Evolutionary conservation across 148 eudicot genomes (phyloP), one percentile per base, ranked within the genome.

Genomic region (Beta vulgaris): DNA sequence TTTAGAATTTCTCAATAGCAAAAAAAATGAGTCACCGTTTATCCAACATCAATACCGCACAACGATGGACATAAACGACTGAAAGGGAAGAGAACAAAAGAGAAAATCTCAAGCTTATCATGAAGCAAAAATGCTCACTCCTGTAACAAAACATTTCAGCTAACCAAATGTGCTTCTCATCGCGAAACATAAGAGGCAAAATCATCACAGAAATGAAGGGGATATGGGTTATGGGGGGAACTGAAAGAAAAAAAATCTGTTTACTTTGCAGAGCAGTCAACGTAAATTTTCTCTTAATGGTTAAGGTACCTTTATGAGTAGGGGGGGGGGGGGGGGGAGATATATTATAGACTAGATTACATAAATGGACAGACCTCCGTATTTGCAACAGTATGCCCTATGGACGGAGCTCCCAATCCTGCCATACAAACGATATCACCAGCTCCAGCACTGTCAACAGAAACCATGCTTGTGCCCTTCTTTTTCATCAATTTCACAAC

Each of bases 351-450:
- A 65, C 16, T 23, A 65, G 12, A 25, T 23, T 37, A 31, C 49
- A 40, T 36, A 43, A 71, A 75, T 25, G 44, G 32, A 72, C 71
- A 62, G 51, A 95, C 99, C 97, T 91, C 92, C 12, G 85, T 85
- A 78, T 63, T 92, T 43, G 99, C 88, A 59, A 95, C 84, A 61
- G 99, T 95, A 78, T 95, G 99, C 58, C 99, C 99, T 72, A 95
- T 95, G 51, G 98, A 83, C 59, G 99, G 97, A 79, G 74, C 86
- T 55, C 86, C 74, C 84, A 95, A 77, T 78, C 99, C 99, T 74
- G 99, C 96, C 90, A 95, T 88, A 76, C 94, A 92, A 36, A 95
- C 83, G 61, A 95, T 92, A 83, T 95, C 99, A 77, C 99, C 97
- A 81, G 99, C 99, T 81, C 96, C 99, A 48, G 99, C 99, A 73